Evolutionary conservation across 1,139 yeast genomes (phyloP), one percentile per base, ranked within the genome.

Genomic region (Tardiomyces digboiensis): DNA sequence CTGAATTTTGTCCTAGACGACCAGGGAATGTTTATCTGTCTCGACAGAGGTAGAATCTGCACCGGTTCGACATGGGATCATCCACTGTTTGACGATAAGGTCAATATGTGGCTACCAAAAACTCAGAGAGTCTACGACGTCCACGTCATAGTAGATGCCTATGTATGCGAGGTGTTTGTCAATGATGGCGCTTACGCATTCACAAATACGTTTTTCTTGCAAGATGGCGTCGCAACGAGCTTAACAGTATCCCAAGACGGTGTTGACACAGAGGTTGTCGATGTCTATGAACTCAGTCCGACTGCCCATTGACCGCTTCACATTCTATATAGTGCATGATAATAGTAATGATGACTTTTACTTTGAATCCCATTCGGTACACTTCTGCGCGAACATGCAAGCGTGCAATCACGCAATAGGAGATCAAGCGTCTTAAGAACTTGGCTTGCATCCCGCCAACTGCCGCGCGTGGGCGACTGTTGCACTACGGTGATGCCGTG

Each of bases 81-180:
- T 56, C 53, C 52, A 7, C 49, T 50, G 41, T 56, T 52, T 42
- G 45, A 48, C 7, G 53, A 54, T 29, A 49, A 49, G 39, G 37
- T 50, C 19, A 48, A 55, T 2, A 29, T 44, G 3, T 51, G 49
- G 33, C 45, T 49, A 13, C 50, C 33, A 13, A 26, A 52, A 29
- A 19, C 26, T 4, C 38, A 33, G 12, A 46, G 36, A 41, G 44
- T 41, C 16, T 56, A 49, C 51, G 55, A 57, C 36, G 52, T 61
- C 12, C 53, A 55, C 38, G 66, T 62, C 39, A 44, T 62, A 19
- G 49, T 60, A 22, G 66, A 62, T 43, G 52, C 53, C 40, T 57
- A 58, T 42, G 50, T 60, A 38, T 21, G 56, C 19, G 66, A 62
- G 45, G 39, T 62, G n/a, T 61, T 50, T 49, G 55, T 60, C 51